Evolutionary conservation across 208 protist genomes (phyloP).

Genomic region (Trichomonas gallinae): DNA sequence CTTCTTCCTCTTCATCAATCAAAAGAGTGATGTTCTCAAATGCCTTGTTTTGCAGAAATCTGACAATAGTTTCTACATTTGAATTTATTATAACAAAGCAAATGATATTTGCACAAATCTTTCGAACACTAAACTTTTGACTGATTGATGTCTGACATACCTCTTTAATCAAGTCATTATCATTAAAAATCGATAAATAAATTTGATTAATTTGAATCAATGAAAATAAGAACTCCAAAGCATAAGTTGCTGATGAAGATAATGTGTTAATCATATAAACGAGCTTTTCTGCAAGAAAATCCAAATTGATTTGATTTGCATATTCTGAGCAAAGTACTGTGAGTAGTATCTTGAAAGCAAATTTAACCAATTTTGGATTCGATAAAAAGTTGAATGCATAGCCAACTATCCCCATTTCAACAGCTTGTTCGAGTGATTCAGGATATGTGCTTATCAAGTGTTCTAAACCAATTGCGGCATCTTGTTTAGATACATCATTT

Average conservation of each 20-base stretch:
- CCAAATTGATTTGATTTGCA: neutral
- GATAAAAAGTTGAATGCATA: neutral
- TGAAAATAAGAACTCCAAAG: neutral
- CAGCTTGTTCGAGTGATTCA: neutral
- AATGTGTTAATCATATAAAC: neutral
- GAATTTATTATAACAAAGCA: neutral
- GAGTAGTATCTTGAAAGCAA: neutral
- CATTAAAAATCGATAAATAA: neutral
- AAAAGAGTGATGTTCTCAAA: neutral
- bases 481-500: neutral
- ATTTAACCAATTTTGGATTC: neutral
- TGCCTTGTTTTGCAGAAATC: neutral
- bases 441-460: neutral
- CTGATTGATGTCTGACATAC: neutral
- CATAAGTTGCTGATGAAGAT: neutral
- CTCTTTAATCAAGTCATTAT: neutral
- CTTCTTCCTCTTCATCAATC: neutral
- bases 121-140: neutral
- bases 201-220: neutral
- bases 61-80: neutral
- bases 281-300: neutral
- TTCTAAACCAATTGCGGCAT: neutral
- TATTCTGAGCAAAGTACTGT: neutral
- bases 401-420: neutral
- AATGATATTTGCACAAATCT: neutral